phyloP scores from a whole-genome alignment of 108 stramenopile species.

The Fragilaria radians region DNA sequence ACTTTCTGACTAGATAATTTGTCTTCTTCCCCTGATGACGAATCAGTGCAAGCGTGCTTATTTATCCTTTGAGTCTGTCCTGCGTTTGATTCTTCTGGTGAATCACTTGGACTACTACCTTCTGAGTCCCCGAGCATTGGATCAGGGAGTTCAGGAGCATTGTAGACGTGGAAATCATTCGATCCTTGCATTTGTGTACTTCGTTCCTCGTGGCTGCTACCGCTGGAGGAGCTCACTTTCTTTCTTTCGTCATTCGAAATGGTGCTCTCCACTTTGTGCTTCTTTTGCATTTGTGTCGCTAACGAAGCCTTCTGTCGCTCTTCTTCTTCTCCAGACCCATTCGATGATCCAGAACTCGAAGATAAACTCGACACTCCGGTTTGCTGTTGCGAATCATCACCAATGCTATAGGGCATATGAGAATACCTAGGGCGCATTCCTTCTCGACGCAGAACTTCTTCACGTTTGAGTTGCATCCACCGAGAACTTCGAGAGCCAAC shows the following conservation, averaged over 20 bases:
- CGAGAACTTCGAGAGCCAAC: constrained; percentile 67
- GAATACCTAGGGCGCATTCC: constrained; percentile 23
- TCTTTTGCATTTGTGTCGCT: constrained; percentile 8
- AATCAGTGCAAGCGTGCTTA: constrained; percentile 61
- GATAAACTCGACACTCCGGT: constrained; percentile 73
- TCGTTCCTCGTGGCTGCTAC: constrained; percentile 29
- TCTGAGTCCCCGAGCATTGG: constrained; percentile 42
- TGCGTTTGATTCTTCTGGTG: constrained; percentile 25
- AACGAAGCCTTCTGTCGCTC: constrained; percentile 11
- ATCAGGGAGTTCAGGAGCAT: constrained; percentile 68
- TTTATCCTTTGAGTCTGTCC: constrained; percentile 34
- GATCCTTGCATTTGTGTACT: constrained; percentile 21
- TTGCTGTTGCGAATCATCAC: constrained; percentile 41
- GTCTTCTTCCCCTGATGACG: constrained; percentile 56
- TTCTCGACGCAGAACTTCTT: constrained; percentile 36
- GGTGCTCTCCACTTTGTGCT: constrained; percentile 9
- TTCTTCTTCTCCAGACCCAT: constrained; percentile 49
- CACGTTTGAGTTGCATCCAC: constrained; percentile 75
- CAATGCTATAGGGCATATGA: constrained; percentile 51
- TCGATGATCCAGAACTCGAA: constrained; percentile 62
- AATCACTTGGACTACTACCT: constrained; percentile 44
- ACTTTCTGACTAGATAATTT: constrained; percentile 4
- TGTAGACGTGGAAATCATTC: constrained; percentile 71
- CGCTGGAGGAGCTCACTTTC: constrained; percentile 57
- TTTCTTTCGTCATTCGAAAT: constrained; percentile 24